Evolutionary conservation across 2,329 filamentous ascomycete species (phyloP).

Genomic region (Xylariales sp.): DNA sequence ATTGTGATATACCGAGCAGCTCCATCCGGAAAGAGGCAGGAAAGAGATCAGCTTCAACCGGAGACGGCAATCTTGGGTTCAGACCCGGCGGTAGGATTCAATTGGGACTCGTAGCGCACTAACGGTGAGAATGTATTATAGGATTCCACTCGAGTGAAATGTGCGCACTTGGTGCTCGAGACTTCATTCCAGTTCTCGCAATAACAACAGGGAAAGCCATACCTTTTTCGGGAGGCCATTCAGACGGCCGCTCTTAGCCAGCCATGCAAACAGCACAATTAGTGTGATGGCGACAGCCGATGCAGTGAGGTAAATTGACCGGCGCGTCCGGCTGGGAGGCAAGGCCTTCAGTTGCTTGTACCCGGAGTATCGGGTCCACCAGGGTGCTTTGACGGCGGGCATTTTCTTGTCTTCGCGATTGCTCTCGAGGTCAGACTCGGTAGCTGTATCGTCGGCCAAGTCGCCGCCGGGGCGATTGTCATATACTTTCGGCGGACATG

Average conservation of each 20-base stretch:
- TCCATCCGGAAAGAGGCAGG: too few species aligned
- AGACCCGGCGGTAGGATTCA: too few species aligned
- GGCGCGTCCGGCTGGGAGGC: conserved; percentile 7
- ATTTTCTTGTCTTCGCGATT: conserved; percentile 1
- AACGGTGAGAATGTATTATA: too few species aligned
- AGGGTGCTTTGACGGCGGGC: conserved; percentile 8
- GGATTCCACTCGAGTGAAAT: too few species aligned
- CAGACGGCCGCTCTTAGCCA: conserved; percentile 6
- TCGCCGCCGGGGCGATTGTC: neutral
- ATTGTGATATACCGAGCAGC: too few species aligned
- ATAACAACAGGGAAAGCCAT: too few species aligned
- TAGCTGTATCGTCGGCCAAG: neutral
- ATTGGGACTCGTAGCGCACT: too few species aligned
- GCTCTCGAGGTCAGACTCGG: conserved; percentile 7
- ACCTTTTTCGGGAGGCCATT: neutral
- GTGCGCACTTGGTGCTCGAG: too few species aligned
- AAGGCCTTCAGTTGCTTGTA: conserved; percentile 6
- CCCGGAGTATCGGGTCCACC: conserved; percentile 11
- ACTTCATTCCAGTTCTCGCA: too few species aligned
- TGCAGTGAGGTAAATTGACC: conserved; percentile 10
- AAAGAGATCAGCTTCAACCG: too few species aligned
- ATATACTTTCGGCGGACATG: conserved; percentile 3
- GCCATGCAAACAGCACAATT: conserved; percentile 11
- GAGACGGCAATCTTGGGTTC: too few species aligned
- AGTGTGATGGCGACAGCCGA: conserved; percentile 11